Base-by-base conservation (phyloP, 805 yeast genomes). In the Saccharomyces kudriavzevii region DNA sequence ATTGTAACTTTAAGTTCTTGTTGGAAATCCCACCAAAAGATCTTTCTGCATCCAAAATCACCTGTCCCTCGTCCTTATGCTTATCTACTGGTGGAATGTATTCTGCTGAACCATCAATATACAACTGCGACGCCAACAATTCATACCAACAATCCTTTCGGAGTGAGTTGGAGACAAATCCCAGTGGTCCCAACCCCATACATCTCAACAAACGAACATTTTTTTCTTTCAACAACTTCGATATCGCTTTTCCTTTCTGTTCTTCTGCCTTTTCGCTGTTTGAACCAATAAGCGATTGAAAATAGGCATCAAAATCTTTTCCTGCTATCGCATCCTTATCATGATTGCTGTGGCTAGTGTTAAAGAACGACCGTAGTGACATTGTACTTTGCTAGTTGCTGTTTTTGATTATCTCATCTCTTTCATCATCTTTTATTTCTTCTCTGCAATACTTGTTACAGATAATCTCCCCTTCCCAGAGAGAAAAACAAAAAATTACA, bases 31-130 rank as follows among this genome's bases (percentile, higher is more conserved):
- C 56, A 2, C 77, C 78, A 63, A 84, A 85, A 13, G 95, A 81
- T 50, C 99, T 71, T 22, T 80, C 80, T 2, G 89, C 84, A 69
- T 92, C 99, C 53, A 89, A 77, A 49, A 73, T 68, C 1, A 90
- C 89, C 68, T 92, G 99, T 6, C 78, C 79, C 61, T 86, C 94
- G 63, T 89, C 96, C 50, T 70, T 71, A 63, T 87, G 96, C 2
- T 29, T 27, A 20, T 4, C 11, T 40, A 17, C 22, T 25, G 11
- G 20, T 9, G 25, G 29, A 8, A 5, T 74, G 71, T 0, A 71
- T 10, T 31, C 29, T 5, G 9, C 14, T 10, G 13, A 24, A 29
- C 49, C 40, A 17, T 46, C 22, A 8, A 40, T 17, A 31, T 40
- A 46, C 17, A 61, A 46, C 50, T 65, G 69, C 13, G 53, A 43